Percentiles rank a stretch among this genome's conserved stretches.
phyloP scores from a whole-genome alignment of 2,329 filamentous ascomycete genomes.

The Ascochyta clinopodiicola region DNA sequence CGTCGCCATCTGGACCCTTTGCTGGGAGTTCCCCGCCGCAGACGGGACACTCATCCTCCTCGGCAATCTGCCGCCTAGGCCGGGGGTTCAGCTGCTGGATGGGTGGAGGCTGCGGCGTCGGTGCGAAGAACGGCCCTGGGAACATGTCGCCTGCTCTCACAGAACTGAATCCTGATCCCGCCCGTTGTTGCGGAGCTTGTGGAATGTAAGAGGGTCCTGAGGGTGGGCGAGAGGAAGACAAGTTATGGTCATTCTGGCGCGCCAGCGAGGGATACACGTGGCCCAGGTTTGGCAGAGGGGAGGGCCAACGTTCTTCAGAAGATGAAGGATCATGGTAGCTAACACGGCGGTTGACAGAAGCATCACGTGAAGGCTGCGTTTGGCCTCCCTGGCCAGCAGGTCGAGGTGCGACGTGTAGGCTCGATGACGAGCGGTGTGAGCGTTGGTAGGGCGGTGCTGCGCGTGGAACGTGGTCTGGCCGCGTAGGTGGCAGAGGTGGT shows the following conservation, averaged over 20 bases:
- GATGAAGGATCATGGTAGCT: slow-evolving; percentile 33
- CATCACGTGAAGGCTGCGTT: slow-evolving; percentile 26
- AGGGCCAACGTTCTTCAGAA: slow-evolving; percentile 33
- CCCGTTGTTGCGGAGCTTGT: slow-evolving; percentile 10
- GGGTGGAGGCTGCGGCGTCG: slow-evolving; percentile 17
- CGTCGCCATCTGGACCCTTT: slow-evolving; percentile 46
- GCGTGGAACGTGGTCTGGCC: slow-evolving; percentile 16
- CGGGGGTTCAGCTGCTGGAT: slow-evolving; percentile 27
- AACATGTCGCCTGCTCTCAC: slow-evolving; percentile 26
- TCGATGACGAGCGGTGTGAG: slow-evolving; percentile 30
- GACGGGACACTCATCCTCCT: slow-evolving; percentile 81
- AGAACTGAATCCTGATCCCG: slow-evolving; percentile 17
- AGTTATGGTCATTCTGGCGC: slow-evolving; percentile 17
- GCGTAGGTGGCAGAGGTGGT: not conserved
- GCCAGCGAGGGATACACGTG: slow-evolving; percentile 20
- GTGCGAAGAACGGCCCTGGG: slow-evolving; percentile 21
- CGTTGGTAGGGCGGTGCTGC: slow-evolving; percentile 24
- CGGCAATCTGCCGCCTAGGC: slow-evolving; percentile 50
- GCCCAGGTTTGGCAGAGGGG: slow-evolving; percentile 26
- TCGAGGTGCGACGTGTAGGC: slow-evolving; percentile 28
- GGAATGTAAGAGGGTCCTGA: slow-evolving; percentile 2
- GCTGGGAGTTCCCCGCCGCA: slow-evolving; percentile 75
- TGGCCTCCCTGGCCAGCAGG: slow-evolving; percentile 22
- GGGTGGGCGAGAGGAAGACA: slow-evolving; percentile 20
- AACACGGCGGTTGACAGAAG: slow-evolving; percentile 30